Base-by-base conservation (phyloP, 2,329 filamentous ascomycete genomes). In the Ophiostoma novo-ulmi region DNA sequence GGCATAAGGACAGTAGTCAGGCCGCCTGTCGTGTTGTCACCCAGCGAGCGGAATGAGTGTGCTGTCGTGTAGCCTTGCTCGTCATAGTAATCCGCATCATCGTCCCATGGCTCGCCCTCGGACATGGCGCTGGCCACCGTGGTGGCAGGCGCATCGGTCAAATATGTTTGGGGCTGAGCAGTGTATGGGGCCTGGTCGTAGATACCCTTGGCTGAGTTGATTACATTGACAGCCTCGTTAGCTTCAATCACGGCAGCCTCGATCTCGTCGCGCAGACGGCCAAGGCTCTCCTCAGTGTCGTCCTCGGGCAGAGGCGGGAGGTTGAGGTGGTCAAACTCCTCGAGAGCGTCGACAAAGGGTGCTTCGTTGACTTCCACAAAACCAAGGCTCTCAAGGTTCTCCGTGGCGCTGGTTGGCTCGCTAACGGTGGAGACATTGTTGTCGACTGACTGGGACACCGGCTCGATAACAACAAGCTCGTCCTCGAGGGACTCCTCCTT, bases 31-130 rank as follows among this genome's bases (percentile, higher is more conserved):
- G 84, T 87, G 75, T 85, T 81, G 74, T 87, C 85, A 64, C 91
- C 91, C 75, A 91, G 91, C 68, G 93, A 92, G 31, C 88, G 86
- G 74, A 88, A 88, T 13, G 92, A 93, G 75, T 90, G 89, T 55
- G 91, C 89, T 2, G 92, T 95, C 35, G 89, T 89, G 71, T 91
- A 92, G 31, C 91, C 94, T 71, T 90, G 90, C 75, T 87, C 85
- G 64, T 88, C 85, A 73, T 85, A 86, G 58, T 78, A 75, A 73
- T 93, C 92, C 14, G 91, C 91, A 36, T 94, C 90, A 22, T 93
- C 91, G 20, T 92, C 89, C 89, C 89, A 93, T 75, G 89, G 91
- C 77, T 93, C 91, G 75, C 84, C 80, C 74, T 89, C 88, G 8
- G 82, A 79, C 17, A 72, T 48, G 11, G 64, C 58, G 17, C 61